Conservation (phyloP, 139 green algal species). For the Astrephomene gubernaculifera region DNA sequence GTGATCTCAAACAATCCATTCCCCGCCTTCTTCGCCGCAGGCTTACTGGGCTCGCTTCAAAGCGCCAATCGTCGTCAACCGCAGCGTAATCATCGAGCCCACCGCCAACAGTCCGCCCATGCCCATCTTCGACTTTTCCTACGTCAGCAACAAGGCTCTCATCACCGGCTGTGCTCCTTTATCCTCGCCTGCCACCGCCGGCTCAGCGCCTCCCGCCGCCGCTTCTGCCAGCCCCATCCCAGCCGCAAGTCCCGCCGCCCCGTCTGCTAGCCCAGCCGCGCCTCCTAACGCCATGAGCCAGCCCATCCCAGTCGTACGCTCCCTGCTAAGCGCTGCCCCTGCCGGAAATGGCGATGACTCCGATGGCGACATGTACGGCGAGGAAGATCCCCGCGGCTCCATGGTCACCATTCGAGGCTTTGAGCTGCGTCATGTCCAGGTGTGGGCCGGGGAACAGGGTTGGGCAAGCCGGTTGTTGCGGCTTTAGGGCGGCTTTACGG, state of each 20-base stretch:
- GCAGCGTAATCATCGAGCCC: conserved; percentile 26
- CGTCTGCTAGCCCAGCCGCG: too few relatives aligned
- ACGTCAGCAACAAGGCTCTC: conserved; percentile 16
- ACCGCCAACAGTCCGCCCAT: conserved; percentile 6
- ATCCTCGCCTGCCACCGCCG: neutral
- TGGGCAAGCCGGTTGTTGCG: neutral
- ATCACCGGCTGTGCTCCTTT: conserved; percentile 12
- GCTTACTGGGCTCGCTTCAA: conserved; percentile 11
- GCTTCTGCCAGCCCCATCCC: too few relatives aligned
- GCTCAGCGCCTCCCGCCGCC: neutral
- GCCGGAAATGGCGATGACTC: too few relatives aligned
- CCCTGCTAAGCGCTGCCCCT: too few relatives aligned
- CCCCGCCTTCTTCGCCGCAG: neutral
- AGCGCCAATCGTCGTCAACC: conserved; percentile 16
- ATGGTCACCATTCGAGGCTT: conserved; percentile 39
- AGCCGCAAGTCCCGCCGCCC: too few relatives aligned
- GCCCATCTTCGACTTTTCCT: conserved; percentile 32
- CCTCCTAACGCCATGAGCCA: too few relatives aligned
- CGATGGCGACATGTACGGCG: too few relatives aligned
- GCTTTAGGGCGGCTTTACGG: neutral
- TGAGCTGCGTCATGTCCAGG: conserved; percentile 23
- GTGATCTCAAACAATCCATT: neutral
- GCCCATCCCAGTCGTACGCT: too few relatives aligned
- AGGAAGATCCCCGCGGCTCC: neutral
- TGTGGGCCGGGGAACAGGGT: neutral